Conservation (phyloP, 495 filamentous ascomycete species). For the Hypoxylon lienhwacheense region DNA sequence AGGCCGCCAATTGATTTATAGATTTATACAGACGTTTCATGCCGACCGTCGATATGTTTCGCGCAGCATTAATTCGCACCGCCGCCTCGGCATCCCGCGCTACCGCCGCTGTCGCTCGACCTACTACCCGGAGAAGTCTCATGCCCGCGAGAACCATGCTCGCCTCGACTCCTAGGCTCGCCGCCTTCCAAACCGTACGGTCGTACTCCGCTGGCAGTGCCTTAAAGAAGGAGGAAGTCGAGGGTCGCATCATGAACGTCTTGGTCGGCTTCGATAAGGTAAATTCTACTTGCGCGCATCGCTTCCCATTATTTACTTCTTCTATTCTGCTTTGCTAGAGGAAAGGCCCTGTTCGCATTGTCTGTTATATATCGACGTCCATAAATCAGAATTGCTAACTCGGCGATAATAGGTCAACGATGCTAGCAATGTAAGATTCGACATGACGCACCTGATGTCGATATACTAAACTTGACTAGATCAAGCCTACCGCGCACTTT, state of each 20-base stretch:
- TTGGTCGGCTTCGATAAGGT: slow-evolving; percentile 98
- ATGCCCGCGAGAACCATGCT: slow-evolving; percentile 55
- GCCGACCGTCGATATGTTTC: slow-evolving; percentile 68
- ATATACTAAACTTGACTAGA: slow-evolving; percentile 55
- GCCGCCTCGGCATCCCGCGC: slow-evolving; percentile 54
- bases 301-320: no score
- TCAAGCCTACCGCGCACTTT: slow-evolving; percentile 82
- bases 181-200: slow-evolving; percentile 63
- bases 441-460: slow-evolving; percentile 1
- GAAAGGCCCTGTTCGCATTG: no score
- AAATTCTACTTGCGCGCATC: slow-evolving; percentile 41
- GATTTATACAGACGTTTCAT: no score
- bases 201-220: slow-evolving; percentile 83
- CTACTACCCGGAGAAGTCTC: slow-evolving; percentile 58
- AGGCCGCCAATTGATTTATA: slow-evolving; percentile 28
- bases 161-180: slow-evolving; percentile 55
- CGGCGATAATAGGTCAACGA: slow-evolving; percentile 64
- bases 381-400: slow-evolving; percentile 36
- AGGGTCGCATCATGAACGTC: slow-evolving; percentile 89
- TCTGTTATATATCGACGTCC: no score
- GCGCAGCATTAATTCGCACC: slow-evolving; percentile 74
- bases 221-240: slow-evolving; percentile 78
- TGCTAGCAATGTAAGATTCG: slow-evolving; percentile 65
- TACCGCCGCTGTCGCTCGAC: slow-evolving; percentile 51
- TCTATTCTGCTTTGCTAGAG: no score